A percentile compares a stretch with the other conserved stretches of the same genome.
Conservation (phyloP, 192 early-diverging fungal species). For the Mortierella hygrophila region DNA sequence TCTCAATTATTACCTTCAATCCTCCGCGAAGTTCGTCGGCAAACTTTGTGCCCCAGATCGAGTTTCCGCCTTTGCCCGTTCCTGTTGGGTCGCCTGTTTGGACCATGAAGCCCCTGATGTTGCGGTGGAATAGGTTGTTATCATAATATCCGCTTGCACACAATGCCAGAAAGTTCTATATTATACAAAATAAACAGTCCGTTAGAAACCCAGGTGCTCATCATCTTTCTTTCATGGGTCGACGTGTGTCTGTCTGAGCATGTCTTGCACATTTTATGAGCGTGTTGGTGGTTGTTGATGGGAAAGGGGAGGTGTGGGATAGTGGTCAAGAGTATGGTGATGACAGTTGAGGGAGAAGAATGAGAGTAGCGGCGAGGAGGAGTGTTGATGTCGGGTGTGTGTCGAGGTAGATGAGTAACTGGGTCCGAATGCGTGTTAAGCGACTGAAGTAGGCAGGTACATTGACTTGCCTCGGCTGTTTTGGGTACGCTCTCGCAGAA, state of each 20-base stretch:
- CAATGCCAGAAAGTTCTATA: constrained; percentile 95
- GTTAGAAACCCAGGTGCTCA: neutral
- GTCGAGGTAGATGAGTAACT: too few relatives aligned
- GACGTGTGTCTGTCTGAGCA: neutral
- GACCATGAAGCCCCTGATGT: constrained; percentile 90
- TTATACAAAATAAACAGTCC: neutral
- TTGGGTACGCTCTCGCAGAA: constrained; percentile 90
- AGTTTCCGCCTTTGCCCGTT: constrained; percentile 88
- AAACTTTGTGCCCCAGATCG: constrained; percentile 88
- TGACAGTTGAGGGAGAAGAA: neutral
- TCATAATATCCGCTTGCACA: constrained; percentile 96
- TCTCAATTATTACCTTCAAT: constrained; percentile 69
- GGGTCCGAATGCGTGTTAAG: too few relatives aligned
- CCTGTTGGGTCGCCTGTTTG: constrained; percentile 92
- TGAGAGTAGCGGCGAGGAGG: neutral
- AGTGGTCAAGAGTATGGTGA: neutral
- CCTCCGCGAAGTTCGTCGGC: constrained; percentile 85
- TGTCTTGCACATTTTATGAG: neutral
- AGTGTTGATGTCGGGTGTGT: neutral
- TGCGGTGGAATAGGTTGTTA: constrained; percentile 85
- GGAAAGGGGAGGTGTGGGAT: neutral
- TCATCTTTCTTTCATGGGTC: neutral
- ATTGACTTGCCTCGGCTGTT: constrained; percentile 74
- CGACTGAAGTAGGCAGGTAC: too few relatives aligned
- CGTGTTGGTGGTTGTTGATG: neutral